A percentile compares a stretch with the other conserved stretches of the same genome.
These are phyloP conservation scores for Lepidium didymum DNA, from an alignment of 345 rosid genomes.

Conservation along the genomic window DNA sequence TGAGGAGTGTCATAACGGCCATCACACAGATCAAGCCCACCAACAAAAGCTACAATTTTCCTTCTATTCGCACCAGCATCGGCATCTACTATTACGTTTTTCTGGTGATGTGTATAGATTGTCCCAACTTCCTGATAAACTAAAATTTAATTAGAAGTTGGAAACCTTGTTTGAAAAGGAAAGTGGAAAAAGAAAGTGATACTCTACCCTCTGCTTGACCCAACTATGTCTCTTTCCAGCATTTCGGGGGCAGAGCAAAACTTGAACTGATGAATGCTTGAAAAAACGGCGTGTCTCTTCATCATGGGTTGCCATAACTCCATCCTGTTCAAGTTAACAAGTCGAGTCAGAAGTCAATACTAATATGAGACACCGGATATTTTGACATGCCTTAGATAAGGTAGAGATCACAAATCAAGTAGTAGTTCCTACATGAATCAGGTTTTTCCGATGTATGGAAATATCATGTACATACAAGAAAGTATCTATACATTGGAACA, in stretches of 20 bases:
- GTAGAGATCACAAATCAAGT: neutral
- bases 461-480: too few relatives aligned
- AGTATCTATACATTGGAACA: too few relatives aligned
- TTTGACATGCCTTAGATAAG: neutral
- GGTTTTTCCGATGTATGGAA: neutral
- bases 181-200: neutral
- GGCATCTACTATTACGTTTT: constrained; percentile 66
- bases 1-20: constrained; percentile 65
- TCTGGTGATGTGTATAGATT: constrained; percentile 75
- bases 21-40: constrained; percentile 69
- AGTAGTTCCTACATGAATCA: neutral
- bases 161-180: neutral
- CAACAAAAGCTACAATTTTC: constrained; percentile 59
- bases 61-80: constrained; percentile 57
- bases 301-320: constrained; percentile 91
- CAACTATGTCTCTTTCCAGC: constrained; percentile 94
- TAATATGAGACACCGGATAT: neutral
- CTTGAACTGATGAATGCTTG: constrained; percentile 92
- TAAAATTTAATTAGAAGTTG: neutral
- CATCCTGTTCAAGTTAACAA: constrained; percentile 51
- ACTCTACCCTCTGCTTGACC: constrained; percentile 74
- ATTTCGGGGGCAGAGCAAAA: constrained; percentile 82
- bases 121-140: constrained; percentile 58
- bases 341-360: neutral
- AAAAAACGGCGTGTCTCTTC: constrained; percentile 95